Evolutionary conservation across 2,329 filamentous ascomycete genomes (phyloP).

Genomic region (Ascochyta rabiei): DNA sequence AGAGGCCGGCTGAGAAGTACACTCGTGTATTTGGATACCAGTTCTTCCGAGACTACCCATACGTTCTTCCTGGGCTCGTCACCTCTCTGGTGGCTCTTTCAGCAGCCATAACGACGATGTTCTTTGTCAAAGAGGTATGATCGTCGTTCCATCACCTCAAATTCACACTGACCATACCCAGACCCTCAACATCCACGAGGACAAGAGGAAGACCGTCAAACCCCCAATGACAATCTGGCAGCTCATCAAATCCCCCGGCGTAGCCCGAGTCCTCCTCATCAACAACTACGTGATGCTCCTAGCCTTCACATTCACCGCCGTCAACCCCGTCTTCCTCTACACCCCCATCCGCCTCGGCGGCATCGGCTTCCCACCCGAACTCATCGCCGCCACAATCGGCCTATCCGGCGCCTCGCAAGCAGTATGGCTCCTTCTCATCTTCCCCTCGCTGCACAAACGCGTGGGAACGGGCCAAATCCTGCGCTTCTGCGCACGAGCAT

Average conservation of each 20-base stretch:
- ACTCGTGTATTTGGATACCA: conserved; percentile 60
- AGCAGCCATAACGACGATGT: conserved; percentile 57
- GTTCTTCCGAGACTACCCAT: conserved; percentile 70
- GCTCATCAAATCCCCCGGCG: conserved; percentile 68
- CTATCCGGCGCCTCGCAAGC: conserved; percentile 70
- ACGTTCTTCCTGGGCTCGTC: conserved; percentile 67
- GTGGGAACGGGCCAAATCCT: conserved; percentile 71
- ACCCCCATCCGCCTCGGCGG: conserved; percentile 69
- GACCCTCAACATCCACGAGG: conserved; percentile 41
- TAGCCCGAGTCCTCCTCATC: conserved; percentile 68
- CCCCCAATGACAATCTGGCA: conserved; percentile 56
- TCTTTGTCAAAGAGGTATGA: conserved; percentile 66
- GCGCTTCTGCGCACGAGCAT: conserved; percentile 61
- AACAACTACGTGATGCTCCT: conserved; percentile 72
- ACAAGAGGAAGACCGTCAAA: conserved; percentile 26
- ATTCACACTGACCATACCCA: conserved; percentile 12
- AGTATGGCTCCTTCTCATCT: conserved; percentile 72
- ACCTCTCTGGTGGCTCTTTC: conserved; percentile 61
- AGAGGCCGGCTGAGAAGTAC: conserved; percentile 70
- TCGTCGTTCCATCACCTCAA: neutral
- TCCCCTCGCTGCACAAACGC: conserved; percentile 70
- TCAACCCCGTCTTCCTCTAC: conserved; percentile 72
- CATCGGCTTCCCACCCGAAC: conserved; percentile 64
- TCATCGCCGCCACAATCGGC: conserved; percentile 71
- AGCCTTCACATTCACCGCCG: conserved; percentile 73